Base-by-base conservation (phyloP, 768 basidiomycete genomes). In the Suillus decipiens region DNA sequence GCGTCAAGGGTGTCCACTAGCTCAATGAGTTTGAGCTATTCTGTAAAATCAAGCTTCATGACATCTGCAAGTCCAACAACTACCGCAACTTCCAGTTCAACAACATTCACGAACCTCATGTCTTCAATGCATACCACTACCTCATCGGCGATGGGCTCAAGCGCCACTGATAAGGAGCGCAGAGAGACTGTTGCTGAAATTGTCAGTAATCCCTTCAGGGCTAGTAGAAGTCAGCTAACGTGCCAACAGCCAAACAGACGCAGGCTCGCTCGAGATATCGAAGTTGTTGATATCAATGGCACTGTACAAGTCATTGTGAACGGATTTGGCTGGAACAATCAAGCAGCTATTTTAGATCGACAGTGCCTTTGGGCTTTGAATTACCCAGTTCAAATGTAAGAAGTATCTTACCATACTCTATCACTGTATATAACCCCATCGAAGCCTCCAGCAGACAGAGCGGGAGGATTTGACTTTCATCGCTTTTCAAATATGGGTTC, bases 401-500 rank as follows among this genome's bases (percentile, higher is more conserved):
- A 78, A 36, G 37, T 53, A 47, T 51, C 37, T 47, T 10, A 15
- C 42, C 47, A 34, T 14, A 31, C 43, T 11, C 31, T 51, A 56
- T 51, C 39, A 50, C 58, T 8, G 24, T 62, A 57, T 61, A 7
- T 59, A 59, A 59, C 31, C 24, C 31, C 54, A 19, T 24, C 36
- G 31, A 65, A 92, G 90, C 28, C 80, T 93, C 59, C 78, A 79
- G 59, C 84, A 90, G 70, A 91, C 89, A 34, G 84, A 89, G 72
- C 86, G 91, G 33, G 90, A 92, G 70, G 92, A 93, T 72, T 75
- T 90, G 63, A 82, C 88, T 12, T 92, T 92, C 74, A 86, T 93
- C 45, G 80, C 82, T 7, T 93, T 92, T 77, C 89, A 93, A 67
- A 76, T 90, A 61, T 93, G 92, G 91, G 86, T 91, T 7, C 77